A percentile compares a stretch with the other conserved stretches of the same genome.
phyloP scores from a whole-genome alignment of 768 basidiomycete genomes.

The Tephrocybe rancida region DNA sequence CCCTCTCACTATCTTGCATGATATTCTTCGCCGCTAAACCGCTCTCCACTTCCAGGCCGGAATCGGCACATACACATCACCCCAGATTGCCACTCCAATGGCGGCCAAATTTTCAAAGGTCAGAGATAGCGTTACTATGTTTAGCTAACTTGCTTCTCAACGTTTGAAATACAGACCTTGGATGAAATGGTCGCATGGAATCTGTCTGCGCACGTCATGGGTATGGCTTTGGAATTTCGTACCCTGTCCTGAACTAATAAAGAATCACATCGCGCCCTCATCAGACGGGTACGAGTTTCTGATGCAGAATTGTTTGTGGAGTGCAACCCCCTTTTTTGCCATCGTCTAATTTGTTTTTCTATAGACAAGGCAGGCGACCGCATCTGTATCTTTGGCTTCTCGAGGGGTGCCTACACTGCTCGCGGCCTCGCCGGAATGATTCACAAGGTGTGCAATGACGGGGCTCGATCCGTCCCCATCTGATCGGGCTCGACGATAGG shows the following conservation, averaged over 20 bases:
- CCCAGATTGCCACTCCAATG: constrained; percentile 46
- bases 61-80: constrained; percentile 53
- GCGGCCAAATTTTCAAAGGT: constrained; percentile 45
- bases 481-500: constrained; percentile 26
- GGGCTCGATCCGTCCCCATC: too few species aligned
- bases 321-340: constrained; percentile 19
- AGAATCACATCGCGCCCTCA: neutral
- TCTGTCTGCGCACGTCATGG: constrained; percentile 54
- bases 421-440: constrained; percentile 58
- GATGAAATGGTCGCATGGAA: constrained; percentile 47
- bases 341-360: constrained; percentile 53
- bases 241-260: neutral
- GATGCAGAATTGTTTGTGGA: constrained; percentile 53
- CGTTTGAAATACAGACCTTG: constrained; percentile 27
- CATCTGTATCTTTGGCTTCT: constrained; percentile 28
- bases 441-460: constrained; percentile 55
- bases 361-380: constrained; percentile 47
- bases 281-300: constrained; percentile 57
- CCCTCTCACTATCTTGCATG: too few species aligned
- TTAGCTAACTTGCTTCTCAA: neutral
- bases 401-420: constrained; percentile 62
- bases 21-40: too few species aligned
- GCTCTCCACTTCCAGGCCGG: too few species aligned
- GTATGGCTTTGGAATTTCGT: constrained; percentile 20
- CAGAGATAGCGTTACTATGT: neutral